phyloP scores from a whole-genome alignment of 129 eudicot genomes.

The Silybum marianum region DNA sequence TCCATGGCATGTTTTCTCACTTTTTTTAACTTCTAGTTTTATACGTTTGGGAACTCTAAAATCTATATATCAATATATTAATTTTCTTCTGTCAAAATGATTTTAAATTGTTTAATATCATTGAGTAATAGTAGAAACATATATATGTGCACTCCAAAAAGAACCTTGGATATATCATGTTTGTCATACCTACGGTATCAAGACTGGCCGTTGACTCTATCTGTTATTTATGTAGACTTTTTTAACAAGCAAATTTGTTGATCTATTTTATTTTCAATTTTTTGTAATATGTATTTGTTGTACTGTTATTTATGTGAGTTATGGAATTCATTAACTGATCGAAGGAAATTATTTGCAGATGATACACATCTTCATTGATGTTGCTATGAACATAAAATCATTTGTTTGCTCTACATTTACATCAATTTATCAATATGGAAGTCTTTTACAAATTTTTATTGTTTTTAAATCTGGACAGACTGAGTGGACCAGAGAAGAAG shows the following conservation, averaged over 20 bases:
- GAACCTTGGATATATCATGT: background rate
- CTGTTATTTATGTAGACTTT: background rate
- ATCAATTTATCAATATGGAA: background rate
- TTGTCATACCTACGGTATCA: background rate
- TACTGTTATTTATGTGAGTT: background rate
- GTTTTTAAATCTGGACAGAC: conserved; percentile 46
- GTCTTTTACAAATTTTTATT: background rate
- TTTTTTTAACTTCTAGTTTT: background rate
- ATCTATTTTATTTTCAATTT: background rate
- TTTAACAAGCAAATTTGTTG: background rate
- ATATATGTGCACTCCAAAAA: background rate
- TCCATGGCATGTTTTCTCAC: background rate
- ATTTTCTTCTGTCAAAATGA: background rate
- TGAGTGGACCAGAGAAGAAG: conserved; percentile 98
- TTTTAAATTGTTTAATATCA: too few relatives aligned
- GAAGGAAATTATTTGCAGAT: background rate
- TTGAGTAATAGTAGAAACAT: background rate
- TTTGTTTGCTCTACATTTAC: background rate
- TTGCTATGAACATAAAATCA: background rate
- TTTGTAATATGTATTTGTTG: background rate
- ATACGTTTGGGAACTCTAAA: too few relatives aligned
- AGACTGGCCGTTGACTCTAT: too few relatives aligned
- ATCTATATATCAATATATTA: background rate
- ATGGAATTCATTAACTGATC: background rate
- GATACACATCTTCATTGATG: background rate